Conservation (phyloP, 805 yeast species). For the Priceomyces haplophilus region DNA sequence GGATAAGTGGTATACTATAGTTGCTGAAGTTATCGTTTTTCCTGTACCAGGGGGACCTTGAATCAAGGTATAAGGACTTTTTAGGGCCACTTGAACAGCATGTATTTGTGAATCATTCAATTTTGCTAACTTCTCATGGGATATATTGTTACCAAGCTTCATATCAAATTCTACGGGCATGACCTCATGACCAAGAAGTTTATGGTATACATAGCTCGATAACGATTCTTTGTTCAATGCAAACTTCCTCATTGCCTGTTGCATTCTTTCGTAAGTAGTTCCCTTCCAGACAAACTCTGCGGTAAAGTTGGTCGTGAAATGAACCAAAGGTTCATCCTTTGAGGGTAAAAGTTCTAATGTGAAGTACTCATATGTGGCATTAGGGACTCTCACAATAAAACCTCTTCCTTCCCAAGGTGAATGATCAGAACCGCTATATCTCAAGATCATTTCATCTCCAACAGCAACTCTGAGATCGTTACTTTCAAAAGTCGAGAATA, state of each 20-base stretch:
- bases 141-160: slow-evolving; percentile 56
- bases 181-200: slow-evolving; percentile 76
- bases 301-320: slow-evolving; percentile 62
- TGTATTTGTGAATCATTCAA: slow-evolving; percentile 75
- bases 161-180: slow-evolving; percentile 59
- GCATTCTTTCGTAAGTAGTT: slow-evolving; percentile 79
- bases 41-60: slow-evolving; percentile 91
- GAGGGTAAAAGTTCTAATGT: slow-evolving; percentile 61
- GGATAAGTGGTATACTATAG: slow-evolving; percentile 74
- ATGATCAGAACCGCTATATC: slow-evolving; percentile 55
- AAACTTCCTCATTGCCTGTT: slow-evolving; percentile 65
- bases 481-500: slow-evolving; percentile 64
- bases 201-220: slow-evolving; percentile 71
- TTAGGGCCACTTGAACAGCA: slow-evolving; percentile 69
- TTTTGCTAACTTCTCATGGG: slow-evolving; percentile 64
- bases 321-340: slow-evolving; percentile 51
- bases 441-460: slow-evolving; percentile 77
- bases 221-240: slow-evolving; percentile 70
- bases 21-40: slow-evolving; percentile 89
- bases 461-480: slow-evolving; percentile 67
- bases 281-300: slow-evolving; percentile 92
- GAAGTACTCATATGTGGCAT: slow-evolving; percentile 60
- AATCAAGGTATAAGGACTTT: slow-evolving; percentile 71
- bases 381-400: slow-evolving; percentile 68
- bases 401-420: slow-evolving; percentile 75